Evolutionary conservation across 108 stramenopile species (phyloP), one percentile per base, ranked within the genome.

Genomic region (Skeletonema menzelii): DNA sequence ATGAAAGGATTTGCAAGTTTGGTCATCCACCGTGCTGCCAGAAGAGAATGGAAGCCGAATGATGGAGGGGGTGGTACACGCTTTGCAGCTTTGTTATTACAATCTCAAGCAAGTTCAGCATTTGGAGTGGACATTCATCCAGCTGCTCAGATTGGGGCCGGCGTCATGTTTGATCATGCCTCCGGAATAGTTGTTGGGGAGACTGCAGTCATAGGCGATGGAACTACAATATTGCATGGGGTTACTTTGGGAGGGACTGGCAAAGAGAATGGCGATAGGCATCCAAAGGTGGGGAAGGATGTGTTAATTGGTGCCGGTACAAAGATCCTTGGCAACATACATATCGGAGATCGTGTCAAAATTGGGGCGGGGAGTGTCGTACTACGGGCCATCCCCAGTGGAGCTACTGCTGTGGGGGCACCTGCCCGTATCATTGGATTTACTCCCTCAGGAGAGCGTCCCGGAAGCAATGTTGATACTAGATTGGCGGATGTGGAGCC

Each of bases 101-200:
- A 91, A 73, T 82, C 80, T 1, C 75, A 76, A 19, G 65, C 69
- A 35, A 88, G 87, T 1, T 85, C 88, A 40, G 67, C 84, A 4
- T 91, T 89, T 53, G 87, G 85, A 27, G 87, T 89, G 20, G 90
- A 91, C 49, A 91, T 91, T 58, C 90, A 91, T 46, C 90, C 90
- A 5, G 88, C 85, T 13, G 79, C 85, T 22, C 28, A 46, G 32
- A 82, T 91, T 24, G 84, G 79, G 4, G 72, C 59, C 20, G 86
- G 85, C 11, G 67, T 88, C 14, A 79, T 90, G 70, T 58, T 90
- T 26, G 88, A 90, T 68, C 88, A 90, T 65, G 88, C 73, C 7
- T 80, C 86, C 7, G 87, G 87, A 2, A 47, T 88, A 13, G 87
- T 90, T 27, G 62, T 90, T 35, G 88, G 88, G 22, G 87, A 84